Percentiles rank a stretch among this genome's conserved stretches.
These are phyloP conservation scores for Paramecium sexaurelia DNA, from an alignment of 73 alveolate species.

Conservation along the genomic window DNA sequence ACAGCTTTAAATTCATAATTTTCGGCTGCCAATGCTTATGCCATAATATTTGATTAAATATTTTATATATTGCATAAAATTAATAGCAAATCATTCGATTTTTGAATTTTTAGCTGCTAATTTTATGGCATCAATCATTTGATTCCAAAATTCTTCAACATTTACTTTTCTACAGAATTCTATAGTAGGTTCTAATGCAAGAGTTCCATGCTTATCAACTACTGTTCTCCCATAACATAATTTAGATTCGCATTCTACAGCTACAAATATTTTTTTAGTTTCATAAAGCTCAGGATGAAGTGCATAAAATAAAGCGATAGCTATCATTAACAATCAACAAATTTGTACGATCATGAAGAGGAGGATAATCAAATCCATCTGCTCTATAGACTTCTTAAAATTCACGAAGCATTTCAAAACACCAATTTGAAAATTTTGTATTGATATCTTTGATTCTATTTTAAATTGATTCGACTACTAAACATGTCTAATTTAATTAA, in stretches of 20 bases:
- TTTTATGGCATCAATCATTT: conserved; percentile 20
- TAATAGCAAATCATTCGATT: background rate
- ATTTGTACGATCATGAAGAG: conserved; percentile 40
- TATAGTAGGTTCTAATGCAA: background rate
- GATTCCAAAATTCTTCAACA: conserved; percentile 30
- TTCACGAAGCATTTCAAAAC: background rate
- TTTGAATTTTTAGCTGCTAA: conserved; percentile 17
- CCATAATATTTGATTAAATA: background rate
- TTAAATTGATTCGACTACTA: background rate
- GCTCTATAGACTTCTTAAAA: conserved; percentile 3
- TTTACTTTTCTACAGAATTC: background rate
- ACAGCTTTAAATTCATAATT: conserved; percentile 56
- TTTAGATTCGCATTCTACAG: conserved; percentile 42
- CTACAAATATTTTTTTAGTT: background rate
- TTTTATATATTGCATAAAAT: background rate
- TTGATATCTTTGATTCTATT: background rate
- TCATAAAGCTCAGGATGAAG: background rate
- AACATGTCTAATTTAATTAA: conserved; percentile 9
- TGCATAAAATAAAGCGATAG: conserved; percentile 36
- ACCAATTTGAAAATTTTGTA: conserved; percentile 42
- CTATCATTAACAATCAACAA: background rate
- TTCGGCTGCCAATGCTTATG: conserved; percentile 63
- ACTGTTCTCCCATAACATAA: conserved; percentile 31
- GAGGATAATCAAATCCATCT: conserved; percentile 22
- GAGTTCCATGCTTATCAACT: background rate